Evolutionary conservation across 2,329 filamentous ascomycete species (phyloP), one percentile per base, ranked within the genome.

Genomic region (Dichotomopilus funicola): DNA sequence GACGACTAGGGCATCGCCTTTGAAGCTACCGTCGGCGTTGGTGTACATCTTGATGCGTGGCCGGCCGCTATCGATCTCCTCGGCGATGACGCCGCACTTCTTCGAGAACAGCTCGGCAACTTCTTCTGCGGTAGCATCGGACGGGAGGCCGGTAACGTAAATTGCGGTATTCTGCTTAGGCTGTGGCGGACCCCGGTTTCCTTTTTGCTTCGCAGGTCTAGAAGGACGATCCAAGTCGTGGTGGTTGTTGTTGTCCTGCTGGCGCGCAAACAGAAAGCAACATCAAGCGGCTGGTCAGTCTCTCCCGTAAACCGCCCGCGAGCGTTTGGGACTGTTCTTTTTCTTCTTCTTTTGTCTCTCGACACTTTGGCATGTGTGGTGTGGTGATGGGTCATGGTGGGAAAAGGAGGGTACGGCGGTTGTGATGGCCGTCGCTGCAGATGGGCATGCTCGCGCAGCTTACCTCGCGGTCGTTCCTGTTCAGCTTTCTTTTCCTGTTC

Each of bases 21-120:
- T 97, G 78, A 96, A 95, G 12, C 83, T 81, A 19, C 91, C 94
- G 1, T 85, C 73, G 1, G 87, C 83, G 53, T 96, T 86, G 19
- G 78, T 83, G 73, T 99, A 99, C 71, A 99, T 83, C 74, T 96
- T 97, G 72, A 99, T 92, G 40, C 94, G 86, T 45, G 90, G 89
- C 46, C 85, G 82, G 55, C 89, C 88, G 65, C 85, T 91, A 66
- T 96, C 91, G 61, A 96, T 91, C 71, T 95, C 89, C 71, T 97
- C 91, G 49, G 92, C 90, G 61, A 99, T 91, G 62, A 97, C 87
- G 58, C 91, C 91, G 66, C 83, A 95, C 69, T 89, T 92, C 60
- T 80, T 75, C 49, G 86, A 89, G 74, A 99, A 99, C 34, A 89
- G 78, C 31, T 90, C 82, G 62, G 87, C 80, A 12, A 99, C 83